Conservation (phyloP, 148 eudicot species). For the Chenopodium berlandieri region DNA sequence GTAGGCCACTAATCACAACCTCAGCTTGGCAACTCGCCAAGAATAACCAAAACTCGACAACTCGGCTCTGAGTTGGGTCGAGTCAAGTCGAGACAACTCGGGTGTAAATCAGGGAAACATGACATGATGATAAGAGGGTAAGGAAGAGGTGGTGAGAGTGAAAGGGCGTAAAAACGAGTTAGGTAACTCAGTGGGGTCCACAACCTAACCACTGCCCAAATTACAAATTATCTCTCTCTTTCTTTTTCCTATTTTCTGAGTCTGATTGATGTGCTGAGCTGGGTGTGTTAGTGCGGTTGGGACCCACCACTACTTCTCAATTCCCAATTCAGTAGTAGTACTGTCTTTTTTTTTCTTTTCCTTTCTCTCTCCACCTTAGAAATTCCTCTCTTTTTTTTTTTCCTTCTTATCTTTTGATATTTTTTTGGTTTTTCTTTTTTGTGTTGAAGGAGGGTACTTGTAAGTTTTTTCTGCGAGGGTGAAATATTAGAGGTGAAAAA, state of each 20-base stretch:
- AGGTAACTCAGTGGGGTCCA: slow-evolving; percentile 21
- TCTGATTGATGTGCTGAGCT: slow-evolving; percentile 29
- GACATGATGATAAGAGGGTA: neutral
- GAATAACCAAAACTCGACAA: neutral
- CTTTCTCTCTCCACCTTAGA: slow-evolving; percentile 18
- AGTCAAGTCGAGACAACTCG: too few relatives aligned
- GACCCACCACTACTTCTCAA: slow-evolving; percentile 33
- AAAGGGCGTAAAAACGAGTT: neutral
- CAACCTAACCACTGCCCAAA: slow-evolving; percentile 10
- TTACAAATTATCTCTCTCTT: neutral
- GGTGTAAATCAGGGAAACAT: neutral
- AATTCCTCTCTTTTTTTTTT: neutral
- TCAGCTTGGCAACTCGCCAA: slow-evolving; percentile 78
- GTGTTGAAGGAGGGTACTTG: slow-evolving; percentile 8
- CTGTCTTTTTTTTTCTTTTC: slow-evolving; percentile 7
- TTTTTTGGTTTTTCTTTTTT: neutral
- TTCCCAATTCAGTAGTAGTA: slow-evolving; percentile 29
- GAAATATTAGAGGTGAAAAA: slow-evolving; percentile 24
- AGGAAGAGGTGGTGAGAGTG: neutral
- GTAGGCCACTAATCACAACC: slow-evolving; percentile 86
- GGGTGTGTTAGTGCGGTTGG: slow-evolving; percentile 27
- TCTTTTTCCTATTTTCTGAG: neutral
- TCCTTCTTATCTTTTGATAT: neutral
- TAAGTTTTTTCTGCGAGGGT: slow-evolving; percentile 23
- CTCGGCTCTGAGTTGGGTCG: slow-evolving; percentile 10